A percentile compares a stretch with the other conserved stretches of the same genome.
phyloP scores from a whole-genome alignment of 225 moss, liverwort and hornwort species.

The Sphagnum contortum region DNA sequence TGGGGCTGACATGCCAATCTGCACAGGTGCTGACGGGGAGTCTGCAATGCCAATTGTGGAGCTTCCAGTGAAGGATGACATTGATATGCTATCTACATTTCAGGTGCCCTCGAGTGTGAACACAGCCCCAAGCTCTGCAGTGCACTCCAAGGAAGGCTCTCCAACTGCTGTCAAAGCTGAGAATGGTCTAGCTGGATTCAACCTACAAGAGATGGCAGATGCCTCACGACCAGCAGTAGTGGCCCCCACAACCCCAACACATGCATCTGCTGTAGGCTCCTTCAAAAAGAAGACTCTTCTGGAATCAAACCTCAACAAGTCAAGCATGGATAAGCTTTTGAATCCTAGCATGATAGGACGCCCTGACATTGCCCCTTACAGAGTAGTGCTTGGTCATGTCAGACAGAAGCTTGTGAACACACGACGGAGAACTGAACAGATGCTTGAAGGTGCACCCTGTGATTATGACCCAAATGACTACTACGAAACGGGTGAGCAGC shows the following conservation, averaged over 20 bases:
- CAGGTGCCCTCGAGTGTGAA: constrained; percentile 47
- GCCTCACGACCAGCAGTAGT: constrained; percentile 12
- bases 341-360: constrained; percentile 77
- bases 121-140: constrained; percentile 43
- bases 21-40: constrained; percentile 57
- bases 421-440: constrained; percentile 64
- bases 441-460: constrained; percentile 59
- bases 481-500: constrained; percentile 71
- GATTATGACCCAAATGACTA: constrained; percentile 79
- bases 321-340: constrained; percentile 73
- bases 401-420: constrained; percentile 82
- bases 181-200: constrained; percentile 9
- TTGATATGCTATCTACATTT: constrained; percentile 39
- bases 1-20: constrained; percentile 70
- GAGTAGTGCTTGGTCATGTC: constrained; percentile 75
- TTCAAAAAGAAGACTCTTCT: constrained; percentile 52
- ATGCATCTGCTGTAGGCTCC: constrained; percentile 36
- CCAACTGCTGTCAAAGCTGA: constrained; percentile 41
- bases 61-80: constrained; percentile 61
- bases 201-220: constrained; percentile 35
- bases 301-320: constrained; percentile 68
- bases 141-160: constrained; percentile 56
- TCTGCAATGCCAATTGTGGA: constrained; percentile 68
- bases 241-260: constrained; percentile 24
- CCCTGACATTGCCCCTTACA: constrained; percentile 82